Evolutionary conservation across 2,329 filamentous ascomycete genomes (phyloP).

Genomic region (Epichloe hybrida): DNA sequence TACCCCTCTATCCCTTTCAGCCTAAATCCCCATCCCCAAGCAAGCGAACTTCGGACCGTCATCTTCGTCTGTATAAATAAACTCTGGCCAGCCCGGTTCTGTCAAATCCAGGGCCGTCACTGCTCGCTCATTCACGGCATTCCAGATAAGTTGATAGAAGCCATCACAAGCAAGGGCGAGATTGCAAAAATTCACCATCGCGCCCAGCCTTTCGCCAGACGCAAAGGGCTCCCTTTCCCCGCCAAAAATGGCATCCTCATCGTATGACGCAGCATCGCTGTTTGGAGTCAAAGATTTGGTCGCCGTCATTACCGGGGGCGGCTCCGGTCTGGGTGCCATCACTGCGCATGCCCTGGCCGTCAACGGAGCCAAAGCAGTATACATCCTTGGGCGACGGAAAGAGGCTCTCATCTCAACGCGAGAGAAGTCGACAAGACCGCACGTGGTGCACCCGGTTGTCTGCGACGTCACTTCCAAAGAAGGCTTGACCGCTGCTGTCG

Average conservation of each 20-base stretch:
- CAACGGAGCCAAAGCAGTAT: conserved; percentile 21
- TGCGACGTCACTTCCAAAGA: conserved; percentile 31
- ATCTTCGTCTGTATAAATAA: too few relatives aligned
- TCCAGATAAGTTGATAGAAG: too few relatives aligned
- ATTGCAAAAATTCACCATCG: too few relatives aligned
- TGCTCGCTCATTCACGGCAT: too few relatives aligned
- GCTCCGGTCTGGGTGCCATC: conserved; percentile 41
- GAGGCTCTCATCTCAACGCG: conserved; percentile 17
- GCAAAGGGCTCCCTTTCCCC: not conserved
- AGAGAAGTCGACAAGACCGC: conserved; percentile 6
- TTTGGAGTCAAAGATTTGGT: conserved; percentile 42
- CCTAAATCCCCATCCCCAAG: too few relatives aligned
- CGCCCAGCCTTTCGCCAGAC: too few relatives aligned
- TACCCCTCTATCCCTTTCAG: too few relatives aligned
- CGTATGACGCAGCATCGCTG: conserved; percentile 16
- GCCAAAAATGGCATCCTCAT: conserved; percentile 5
- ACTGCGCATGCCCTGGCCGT: conserved; percentile 30
- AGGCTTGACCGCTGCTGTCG: conserved; percentile 45
- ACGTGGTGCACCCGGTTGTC: conserved; percentile 23
- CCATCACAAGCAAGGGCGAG: too few relatives aligned
- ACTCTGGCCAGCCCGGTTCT: too few relatives aligned
- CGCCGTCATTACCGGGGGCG: conserved; percentile 44
- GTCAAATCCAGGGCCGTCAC: too few relatives aligned
- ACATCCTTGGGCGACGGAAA: conserved; percentile 26
- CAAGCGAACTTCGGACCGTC: too few relatives aligned